phyloP scores from a whole-genome alignment of 371 early-diverging fungal genomes.

The Rhizopus stolonifer region DNA sequence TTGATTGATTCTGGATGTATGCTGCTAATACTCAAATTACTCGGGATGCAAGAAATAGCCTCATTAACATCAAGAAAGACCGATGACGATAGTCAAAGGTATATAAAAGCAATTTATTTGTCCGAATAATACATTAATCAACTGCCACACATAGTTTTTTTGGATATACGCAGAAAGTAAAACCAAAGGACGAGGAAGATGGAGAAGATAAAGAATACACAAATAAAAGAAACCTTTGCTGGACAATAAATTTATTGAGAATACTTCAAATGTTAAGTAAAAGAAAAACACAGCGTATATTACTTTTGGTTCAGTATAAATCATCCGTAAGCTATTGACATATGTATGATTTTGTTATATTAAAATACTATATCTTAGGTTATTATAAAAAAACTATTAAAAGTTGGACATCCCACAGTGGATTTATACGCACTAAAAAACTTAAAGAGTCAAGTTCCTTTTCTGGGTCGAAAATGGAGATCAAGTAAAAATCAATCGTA shows the following conservation, averaged over 20 bases:
- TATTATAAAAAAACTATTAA: constrained; percentile 74
- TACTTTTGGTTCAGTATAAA: constrained; percentile 83
- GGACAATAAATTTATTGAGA: constrained; percentile 73
- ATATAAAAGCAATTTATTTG: background rate
- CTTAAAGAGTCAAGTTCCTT: constrained; percentile 77
- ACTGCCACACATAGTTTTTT: constrained; percentile 17
- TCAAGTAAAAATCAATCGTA: constrained; percentile 44
- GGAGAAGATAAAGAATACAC: constrained; percentile 16
- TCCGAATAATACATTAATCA: background rate
- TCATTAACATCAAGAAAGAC: constrained; percentile 52
- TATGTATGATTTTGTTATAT: background rate
- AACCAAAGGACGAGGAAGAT: constrained; percentile 4
- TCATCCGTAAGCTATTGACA: constrained; percentile 54
- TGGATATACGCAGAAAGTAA: constrained; percentile 9
- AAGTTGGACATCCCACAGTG: constrained; percentile 66
- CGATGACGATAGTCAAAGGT: constrained; percentile 58
- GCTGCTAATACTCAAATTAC: constrained; percentile 76
- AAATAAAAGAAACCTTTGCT: constrained; percentile 66
- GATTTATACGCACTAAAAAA: constrained; percentile 78
- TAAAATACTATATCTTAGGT: constrained; percentile 26
- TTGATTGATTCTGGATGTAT: constrained; percentile 83
- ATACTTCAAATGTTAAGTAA: constrained; percentile 84
- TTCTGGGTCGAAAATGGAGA: constrained; percentile 82
- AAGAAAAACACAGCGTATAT: constrained; percentile 71
- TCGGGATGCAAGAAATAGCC: constrained; percentile 73